Evolutionary conservation across 495 filamentous ascomycete species (phyloP), one percentile per base, ranked within the genome.

Genomic region (Cercophora samala): DNA sequence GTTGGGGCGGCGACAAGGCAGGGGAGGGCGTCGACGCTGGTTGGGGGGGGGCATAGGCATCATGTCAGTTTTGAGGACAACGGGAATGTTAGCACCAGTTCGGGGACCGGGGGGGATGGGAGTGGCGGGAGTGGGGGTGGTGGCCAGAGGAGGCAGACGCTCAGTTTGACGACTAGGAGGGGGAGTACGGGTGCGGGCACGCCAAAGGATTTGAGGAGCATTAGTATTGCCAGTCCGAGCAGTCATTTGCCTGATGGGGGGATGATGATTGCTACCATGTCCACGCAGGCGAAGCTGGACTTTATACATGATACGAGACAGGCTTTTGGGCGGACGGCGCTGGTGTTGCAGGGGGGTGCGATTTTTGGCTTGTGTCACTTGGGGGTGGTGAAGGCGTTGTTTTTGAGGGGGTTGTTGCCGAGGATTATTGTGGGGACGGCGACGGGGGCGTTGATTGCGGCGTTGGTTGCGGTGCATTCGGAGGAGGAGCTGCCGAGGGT

Each of bases 311-410:
- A 97, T 80, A 93, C 92, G 13, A 84, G 94, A 15, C 93, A 95
- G 72, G 92, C 92, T 0, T 97, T 96, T 81, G 94, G 94, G 21
- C 83, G 93, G 55, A 93, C 87, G 52, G 93, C 91, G 1, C 81
- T 98, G 58, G 90, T 97, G 15, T 77, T 98, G 4, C 93, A 97
- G 74, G 94, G 94, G 22, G 94, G 94, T 2, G 90, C 93, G 29
- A 93, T 95, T 46, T 98, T 98, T 71, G 94, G 93, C 0, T 78
- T 97, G 5, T 97, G 92, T 70, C 94, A 98, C 77, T 74, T 97
- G 1, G 94, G 94, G 1, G 92, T 97, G 0, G 91, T 97, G 59
- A 96, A 93, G 72, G 93, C 93, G 1, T 77, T 98, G 58, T 91
- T 96, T 78, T 77, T 92, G 15, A 83, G 90, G n/a, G 93, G 92